Base-by-base conservation (phyloP, 2,329 filamentous ascomycete genomes). In the Aspergillus novoparasiticus region DNA sequence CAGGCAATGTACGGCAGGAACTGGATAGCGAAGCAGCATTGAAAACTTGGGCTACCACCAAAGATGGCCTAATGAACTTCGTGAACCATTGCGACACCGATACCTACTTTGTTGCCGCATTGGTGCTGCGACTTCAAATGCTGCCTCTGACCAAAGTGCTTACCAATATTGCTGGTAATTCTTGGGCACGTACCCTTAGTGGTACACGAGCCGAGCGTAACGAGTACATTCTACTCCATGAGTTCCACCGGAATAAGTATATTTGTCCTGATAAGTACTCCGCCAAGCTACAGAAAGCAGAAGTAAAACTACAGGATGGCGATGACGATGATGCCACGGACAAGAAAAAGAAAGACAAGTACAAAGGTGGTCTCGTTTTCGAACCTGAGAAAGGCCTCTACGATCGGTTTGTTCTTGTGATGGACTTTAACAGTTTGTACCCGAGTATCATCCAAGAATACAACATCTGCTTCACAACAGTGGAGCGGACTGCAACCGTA, bases 401-500 rank as follows among this genome's bases (percentile, higher is more conserved):
- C 75, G 95, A 99, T 85, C 96, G 96, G 80, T 97, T 96, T 78
- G 91, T 99, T 59, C 86, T 99, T 61, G 96, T 99, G 78, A 99
- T 99, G 96, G 95, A 99, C 83, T 99, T 99, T 84, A 99, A 99
- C 85, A 97, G 94, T 72, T 84, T 99, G 66, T 99, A 99, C 73
- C 95, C 95, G 36, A 97, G 93, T 75, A 98, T 99, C 74, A 99
- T 99, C 65, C 96, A 99, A 75, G 96, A 99, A 84, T 99, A 89
- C 82, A 99, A 99, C 79, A 99, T 99, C 71, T 99, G 96, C 83
- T 99, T 99, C 80, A 99, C 95, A 2, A 99, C 96, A 0, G 93
- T 99, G 8, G 92, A 98, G 65, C 86, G 95, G 70, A 84, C 86
- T 46, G 83, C 86, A 64, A 81, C 90, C 71, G 90, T 93, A 85